A percentile compares a stretch with the other conserved stretches of the same genome.
Conservation (phyloP, 495 filamentous ascomycete genomes). For the Daldinia caldariorum region DNA sequence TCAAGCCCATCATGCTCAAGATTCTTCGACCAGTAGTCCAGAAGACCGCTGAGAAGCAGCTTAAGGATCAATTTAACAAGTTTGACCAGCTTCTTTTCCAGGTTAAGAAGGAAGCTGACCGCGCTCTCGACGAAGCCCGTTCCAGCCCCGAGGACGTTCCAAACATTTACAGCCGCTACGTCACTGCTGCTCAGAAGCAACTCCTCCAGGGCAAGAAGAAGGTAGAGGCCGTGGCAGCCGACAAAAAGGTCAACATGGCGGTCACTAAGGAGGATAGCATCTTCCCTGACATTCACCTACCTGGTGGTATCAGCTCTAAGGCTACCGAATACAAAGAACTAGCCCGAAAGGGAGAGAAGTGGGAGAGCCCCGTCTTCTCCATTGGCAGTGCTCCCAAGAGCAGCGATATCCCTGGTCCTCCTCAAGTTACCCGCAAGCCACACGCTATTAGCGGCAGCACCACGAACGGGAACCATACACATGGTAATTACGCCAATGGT, state of each 20-base stretch:
- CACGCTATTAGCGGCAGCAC: slow-evolving; percentile 40
- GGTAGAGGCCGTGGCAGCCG: slow-evolving; percentile 65
- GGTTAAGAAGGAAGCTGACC: slow-evolving; percentile 83
- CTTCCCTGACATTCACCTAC: slow-evolving; percentile 87
- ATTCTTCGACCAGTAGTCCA: slow-evolving; percentile 83
- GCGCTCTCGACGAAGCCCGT: slow-evolving; percentile 70
- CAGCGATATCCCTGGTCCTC: slow-evolving; percentile 71
- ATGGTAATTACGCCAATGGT: slow-evolving; percentile 27
- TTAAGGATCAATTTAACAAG: slow-evolving; percentile 78
- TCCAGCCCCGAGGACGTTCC: slow-evolving; percentile 78
- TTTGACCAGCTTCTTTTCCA: slow-evolving; percentile 75
- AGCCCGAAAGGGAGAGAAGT: slow-evolving; percentile 86
- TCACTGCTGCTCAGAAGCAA: slow-evolving; percentile 76
- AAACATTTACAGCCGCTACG: slow-evolving; percentile 89
- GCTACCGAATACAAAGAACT: slow-evolving; percentile 94
- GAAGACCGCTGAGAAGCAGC: slow-evolving; percentile 87
- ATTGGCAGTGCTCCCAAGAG: slow-evolving; percentile 83
- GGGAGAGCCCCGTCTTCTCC: slow-evolving; percentile 94
- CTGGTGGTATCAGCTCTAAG: slow-evolving; percentile 91
- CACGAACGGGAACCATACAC: slow-evolving; percentile 32
- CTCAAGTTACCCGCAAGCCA: slow-evolving; percentile 72
- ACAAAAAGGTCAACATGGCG: slow-evolving; percentile 87
- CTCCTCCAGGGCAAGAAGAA: slow-evolving; percentile 78
- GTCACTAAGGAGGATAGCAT: slow-evolving; percentile 90
- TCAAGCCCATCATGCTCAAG: slow-evolving; percentile 88